A percentile compares a stretch with the other conserved stretches of the same genome.
phyloP scores from a whole-genome alignment of 1,139 yeast genomes.

The Sugiyamaella sp. region DNA sequence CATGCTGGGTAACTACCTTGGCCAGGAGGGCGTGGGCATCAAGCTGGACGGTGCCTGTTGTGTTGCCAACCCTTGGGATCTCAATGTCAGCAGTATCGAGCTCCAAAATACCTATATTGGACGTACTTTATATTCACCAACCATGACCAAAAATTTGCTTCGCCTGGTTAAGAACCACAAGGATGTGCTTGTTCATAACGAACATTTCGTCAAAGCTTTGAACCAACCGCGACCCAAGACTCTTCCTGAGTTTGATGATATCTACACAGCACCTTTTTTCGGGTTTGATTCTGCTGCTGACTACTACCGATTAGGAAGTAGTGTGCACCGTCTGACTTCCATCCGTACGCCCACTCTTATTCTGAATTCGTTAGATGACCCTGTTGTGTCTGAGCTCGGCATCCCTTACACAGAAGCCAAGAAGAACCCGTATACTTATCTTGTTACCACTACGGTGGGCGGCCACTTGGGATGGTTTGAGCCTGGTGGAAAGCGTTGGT shows the following conservation, averaged over 20 bases:
- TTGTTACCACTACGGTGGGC: constrained; percentile 74
- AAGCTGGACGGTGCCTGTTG: constrained; percentile 66
- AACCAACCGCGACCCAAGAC: constrained; percentile 42
- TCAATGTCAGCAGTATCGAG: constrained; percentile 58
- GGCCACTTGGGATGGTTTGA: constrained; percentile 82
- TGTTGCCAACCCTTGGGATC: constrained; percentile 85
- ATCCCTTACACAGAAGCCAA: constrained; percentile 65
- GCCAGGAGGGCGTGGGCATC: constrained; percentile 59
- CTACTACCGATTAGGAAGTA: constrained; percentile 72
- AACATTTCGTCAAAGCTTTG: constrained; percentile 43
- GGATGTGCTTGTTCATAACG: constrained; percentile 52
- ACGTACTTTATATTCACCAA: constrained; percentile 60
- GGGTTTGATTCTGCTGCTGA: constrained; percentile 73
- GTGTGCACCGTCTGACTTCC: constrained; percentile 56
- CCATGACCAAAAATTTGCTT: constrained; percentile 65
- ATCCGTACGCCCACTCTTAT: constrained; percentile 70
- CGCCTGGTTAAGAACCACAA: constrained; percentile 66
- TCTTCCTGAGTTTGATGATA: constrained; percentile 66
- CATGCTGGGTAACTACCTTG: constrained; percentile 75
- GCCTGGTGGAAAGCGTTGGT: constrained; percentile 74
- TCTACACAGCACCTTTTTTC: constrained; percentile 70
- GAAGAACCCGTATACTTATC: constrained; percentile 67
- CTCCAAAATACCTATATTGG: constrained; percentile 63
- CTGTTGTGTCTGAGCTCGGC: constrained; percentile 64
- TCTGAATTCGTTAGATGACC: constrained; percentile 79